Percentiles rank a stretch among this genome's conserved stretches.
Evolutionary conservation across 495 filamentous ascomycete genomes (phyloP).

Genomic region (Hypoxylon cercidicola): DNA sequence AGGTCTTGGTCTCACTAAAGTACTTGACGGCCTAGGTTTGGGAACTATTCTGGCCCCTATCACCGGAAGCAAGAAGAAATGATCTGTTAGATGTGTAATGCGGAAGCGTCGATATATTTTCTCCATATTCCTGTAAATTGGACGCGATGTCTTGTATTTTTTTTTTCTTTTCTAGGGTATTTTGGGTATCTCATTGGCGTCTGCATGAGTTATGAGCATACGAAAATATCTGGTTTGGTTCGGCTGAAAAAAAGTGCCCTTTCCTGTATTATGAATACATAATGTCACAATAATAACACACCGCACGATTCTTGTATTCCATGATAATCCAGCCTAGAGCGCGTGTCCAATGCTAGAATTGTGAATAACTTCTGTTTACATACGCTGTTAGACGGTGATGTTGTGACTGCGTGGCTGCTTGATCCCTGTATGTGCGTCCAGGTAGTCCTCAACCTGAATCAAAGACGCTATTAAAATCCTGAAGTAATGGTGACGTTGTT

Average conservation of each 20-base stretch:
- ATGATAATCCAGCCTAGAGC: no score
- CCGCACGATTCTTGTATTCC: background rate
- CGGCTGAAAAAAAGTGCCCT: slow-evolving; percentile 8
- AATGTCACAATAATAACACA: slow-evolving; percentile 8
- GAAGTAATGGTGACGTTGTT: slow-evolving; percentile 38
- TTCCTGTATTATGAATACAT: slow-evolving; percentile 1
- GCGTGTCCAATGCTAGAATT: no score
- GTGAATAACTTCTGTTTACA: no score
- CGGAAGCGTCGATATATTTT: background rate
- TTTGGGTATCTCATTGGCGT: background rate
- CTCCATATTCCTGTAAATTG: slow-evolving; percentile 5
- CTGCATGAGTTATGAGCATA: slow-evolving; percentile 7
- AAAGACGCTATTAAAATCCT: slow-evolving; percentile 7
- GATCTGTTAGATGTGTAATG: slow-evolving; percentile 14
- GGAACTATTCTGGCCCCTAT: slow-evolving; percentile 67
- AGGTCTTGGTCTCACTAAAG: slow-evolving; percentile 80
- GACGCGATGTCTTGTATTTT: background rate
- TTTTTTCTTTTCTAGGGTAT: background rate
- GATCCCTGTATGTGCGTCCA: slow-evolving; percentile 1
- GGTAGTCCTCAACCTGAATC: background rate
- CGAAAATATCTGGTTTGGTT: slow-evolving; percentile 1
- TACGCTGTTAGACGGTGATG: no score
- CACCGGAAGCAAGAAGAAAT: slow-evolving; percentile 57
- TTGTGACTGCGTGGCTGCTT: background rate
- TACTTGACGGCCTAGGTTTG: slow-evolving; percentile 79